Evolutionary conservation across 148 eudicot genomes (phyloP), one percentile per base, ranked within the genome.

Genomic region (Cornus controversa): DNA sequence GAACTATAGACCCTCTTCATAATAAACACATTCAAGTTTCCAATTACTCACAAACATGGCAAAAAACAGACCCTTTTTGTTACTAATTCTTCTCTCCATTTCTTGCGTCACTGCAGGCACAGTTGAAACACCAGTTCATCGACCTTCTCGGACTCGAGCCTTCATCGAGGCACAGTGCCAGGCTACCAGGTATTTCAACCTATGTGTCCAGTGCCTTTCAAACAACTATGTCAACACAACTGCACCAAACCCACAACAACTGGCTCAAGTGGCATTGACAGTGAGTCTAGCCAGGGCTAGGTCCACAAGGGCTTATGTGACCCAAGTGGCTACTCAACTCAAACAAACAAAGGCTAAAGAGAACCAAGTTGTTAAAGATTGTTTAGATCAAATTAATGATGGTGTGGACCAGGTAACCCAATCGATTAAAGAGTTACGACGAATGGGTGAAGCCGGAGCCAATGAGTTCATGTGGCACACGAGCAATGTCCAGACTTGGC

Each of bases 401-500:
- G 86, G 91, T 40, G 89, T 88, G 13, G 86, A 75, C 1, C 93
- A 88, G 68, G 79, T 93, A 5, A 81, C 82, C 10, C 81, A 86
- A 5, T 86, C 90, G 0, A 62, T 91, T 2, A 66, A 58, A 0
- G 93, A 93, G 82, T 80, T 87, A 0, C 70, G 58, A 29, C 66
- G 31, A 11, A 84, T 85, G 42, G 69, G 78, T 13, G 20, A 13
- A 50, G 78, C 77, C 4, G 91, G 80, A 8, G 81, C 54, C 9
- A 85, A 71, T 0, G 70, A 84, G 5, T 93, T 93, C 23, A 13
- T 66, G 31, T 88, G 97, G 94, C 91, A 82, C 28, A 81, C 73
- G 28, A 87, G 93, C 75, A 91, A 91, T 25, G 85, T 88, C 0
- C 74, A 80, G 66, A 91, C 90, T 0, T 93, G 97, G 92, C 57